Percentiles rank a stretch among this genome's conserved stretches.
These are phyloP conservation scores for Trichoderma sp. DNA, from an alignment of 2,329 filamentous ascomycete genomes.

Conservation along the genomic window DNA sequence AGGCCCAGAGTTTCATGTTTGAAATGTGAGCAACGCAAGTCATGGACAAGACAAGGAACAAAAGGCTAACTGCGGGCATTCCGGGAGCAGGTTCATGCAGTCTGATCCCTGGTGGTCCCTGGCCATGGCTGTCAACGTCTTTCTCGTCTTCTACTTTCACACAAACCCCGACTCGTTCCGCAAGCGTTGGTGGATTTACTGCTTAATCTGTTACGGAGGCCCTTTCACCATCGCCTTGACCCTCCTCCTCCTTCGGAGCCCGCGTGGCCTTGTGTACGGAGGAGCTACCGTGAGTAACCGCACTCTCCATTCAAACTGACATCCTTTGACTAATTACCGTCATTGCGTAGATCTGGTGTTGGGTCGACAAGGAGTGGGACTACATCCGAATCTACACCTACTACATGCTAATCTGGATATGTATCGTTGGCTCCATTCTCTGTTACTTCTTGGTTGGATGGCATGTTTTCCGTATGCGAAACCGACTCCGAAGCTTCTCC, in stretches of 20 bases:
- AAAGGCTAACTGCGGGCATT: background rate
- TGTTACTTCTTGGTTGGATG: slow-evolving; percentile 58
- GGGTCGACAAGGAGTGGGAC: slow-evolving; percentile 55
- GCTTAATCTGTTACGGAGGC: slow-evolving; percentile 66
- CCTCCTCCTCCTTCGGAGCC: slow-evolving; percentile 55
- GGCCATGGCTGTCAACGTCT: slow-evolving; percentile 80
- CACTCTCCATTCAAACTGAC: background rate
- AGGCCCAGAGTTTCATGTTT: slow-evolving; percentile 58
- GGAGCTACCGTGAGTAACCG: slow-evolving; percentile 49
- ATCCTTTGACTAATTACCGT: background rate
- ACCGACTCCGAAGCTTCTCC: slow-evolving; percentile 53
- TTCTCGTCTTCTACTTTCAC: slow-evolving; percentile 63
- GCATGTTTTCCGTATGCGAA: slow-evolving; percentile 57
- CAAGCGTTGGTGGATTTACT: slow-evolving; percentile 70
- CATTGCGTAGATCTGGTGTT: slow-evolving; percentile 55
- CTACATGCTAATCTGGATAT: slow-evolving; percentile 60
- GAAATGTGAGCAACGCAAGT: slow-evolving; percentile 57
- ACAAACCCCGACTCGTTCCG: slow-evolving; percentile 64
- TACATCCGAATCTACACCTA: slow-evolving; percentile 58
- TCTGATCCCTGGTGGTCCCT: slow-evolving; percentile 75
- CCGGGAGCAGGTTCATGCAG: slow-evolving; percentile 63
- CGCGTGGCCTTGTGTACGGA: slow-evolving; percentile 47
- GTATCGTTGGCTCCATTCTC: slow-evolving; percentile 51
- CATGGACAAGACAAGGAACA: background rate
- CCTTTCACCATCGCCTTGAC: slow-evolving; percentile 65